Conservation (phyloP, 768 basidiomycete genomes). For the Kwoniella sp. region DNA sequence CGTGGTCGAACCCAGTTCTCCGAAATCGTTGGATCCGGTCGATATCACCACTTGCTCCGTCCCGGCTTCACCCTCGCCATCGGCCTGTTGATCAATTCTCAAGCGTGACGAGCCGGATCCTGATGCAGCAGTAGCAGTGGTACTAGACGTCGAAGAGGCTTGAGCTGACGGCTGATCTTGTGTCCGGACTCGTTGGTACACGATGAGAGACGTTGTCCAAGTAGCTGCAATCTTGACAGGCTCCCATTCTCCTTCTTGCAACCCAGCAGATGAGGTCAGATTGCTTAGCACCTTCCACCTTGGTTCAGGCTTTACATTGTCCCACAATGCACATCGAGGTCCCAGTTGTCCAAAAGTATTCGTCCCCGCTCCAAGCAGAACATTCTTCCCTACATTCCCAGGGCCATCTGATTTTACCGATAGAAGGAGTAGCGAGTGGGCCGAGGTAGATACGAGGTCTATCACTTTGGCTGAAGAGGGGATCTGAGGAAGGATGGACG, state of each 20-base stretch:
- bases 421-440: conserved; percentile 74
- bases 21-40: conserved; percentile 83
- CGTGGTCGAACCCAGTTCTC: conserved; percentile 64
- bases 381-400: conserved; percentile 27
- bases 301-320: conserved; percentile 58
- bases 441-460: conserved; percentile 70
- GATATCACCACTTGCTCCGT: conserved; percentile 62
- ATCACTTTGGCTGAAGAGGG: conserved; percentile 50
- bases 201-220: conserved; percentile 84
- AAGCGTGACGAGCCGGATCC: background rate
- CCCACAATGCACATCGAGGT: conserved; percentile 46
- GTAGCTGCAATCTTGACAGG: conserved; percentile 64
- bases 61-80: conserved; percentile 53
- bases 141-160: background rate
- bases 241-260: conserved; percentile 57
- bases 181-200: conserved; percentile 57
- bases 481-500: conserved; percentile 9
- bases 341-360: conserved; percentile 74
- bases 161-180: background rate
- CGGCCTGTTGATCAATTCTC: background rate
- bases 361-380: conserved; percentile 75
- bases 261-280: conserved; percentile 15
- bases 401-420: conserved; percentile 46
- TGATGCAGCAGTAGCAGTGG: background rate
- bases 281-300: conserved; percentile 53